Conservation (phyloP, 495 filamentous ascomycete species). For the Paragyromitra xinjiangensis region DNA sequence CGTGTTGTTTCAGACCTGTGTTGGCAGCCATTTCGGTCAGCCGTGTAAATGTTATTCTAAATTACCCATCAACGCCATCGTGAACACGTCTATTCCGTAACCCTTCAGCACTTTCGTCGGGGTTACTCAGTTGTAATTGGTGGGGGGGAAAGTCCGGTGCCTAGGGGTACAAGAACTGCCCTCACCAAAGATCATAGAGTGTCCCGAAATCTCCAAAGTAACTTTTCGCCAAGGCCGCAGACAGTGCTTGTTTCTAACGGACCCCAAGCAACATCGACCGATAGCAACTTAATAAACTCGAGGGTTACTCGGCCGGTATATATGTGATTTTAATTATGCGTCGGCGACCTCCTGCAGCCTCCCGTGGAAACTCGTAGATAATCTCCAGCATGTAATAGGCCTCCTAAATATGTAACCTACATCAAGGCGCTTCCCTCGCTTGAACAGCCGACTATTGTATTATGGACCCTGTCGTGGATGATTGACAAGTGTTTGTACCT, state of each 20-base stretch:
- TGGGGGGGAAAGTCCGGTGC: neutral
- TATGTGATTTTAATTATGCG: slow-evolving; percentile 41
- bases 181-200: neutral
- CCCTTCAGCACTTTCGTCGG: neutral
- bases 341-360: slow-evolving; percentile 44
- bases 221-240: neutral
- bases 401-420: neutral
- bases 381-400: slow-evolving; percentile 15
- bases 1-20: neutral
- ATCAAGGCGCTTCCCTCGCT: slow-evolving; percentile 1
- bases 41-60: neutral
- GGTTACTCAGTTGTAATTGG: neutral
- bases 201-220: slow-evolving; percentile 20
- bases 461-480: slow-evolving; percentile 13
- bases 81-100: slow-evolving; percentile 30
- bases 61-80: neutral
- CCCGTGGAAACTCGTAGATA: slow-evolving; percentile 23
- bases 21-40: slow-evolving; percentile 15
- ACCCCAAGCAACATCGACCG: slow-evolving; percentile 25
- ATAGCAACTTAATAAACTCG: slow-evolving; percentile 1
- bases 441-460: neutral
- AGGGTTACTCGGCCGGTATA: slow-evolving; percentile 29
- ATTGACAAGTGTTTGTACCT: slow-evolving; percentile 25
- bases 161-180: neutral
- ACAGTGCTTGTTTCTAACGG: neutral